Evolutionary conservation across 345 rosid genomes (phyloP), one percentile per base, ranked within the genome.

Genomic region (Diplotaxis tenuifolia): DNA sequence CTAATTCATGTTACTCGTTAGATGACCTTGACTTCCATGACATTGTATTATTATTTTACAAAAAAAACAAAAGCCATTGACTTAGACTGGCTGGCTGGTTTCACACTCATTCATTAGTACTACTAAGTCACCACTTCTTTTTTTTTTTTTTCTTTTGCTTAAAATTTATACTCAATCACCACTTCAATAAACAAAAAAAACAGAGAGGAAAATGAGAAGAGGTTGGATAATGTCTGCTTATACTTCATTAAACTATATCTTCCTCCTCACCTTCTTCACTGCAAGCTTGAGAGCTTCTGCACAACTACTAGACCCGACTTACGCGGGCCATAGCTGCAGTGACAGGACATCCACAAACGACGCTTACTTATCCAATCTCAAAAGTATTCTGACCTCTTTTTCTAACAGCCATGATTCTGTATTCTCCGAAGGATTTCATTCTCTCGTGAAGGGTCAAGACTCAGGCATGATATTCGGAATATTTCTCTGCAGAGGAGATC

Each of bases 401-500:
- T 85, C 29, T 2, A 3, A 62, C 3, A 47, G 75, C 29, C 27
- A 16, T 54, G 27, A 63, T 54, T 16, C 22, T 19, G 15, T 47
- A 6, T 47, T 47, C 21, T 15, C 21, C 10, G 11, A 15, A 21
- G 54, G 54, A 47, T 47, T 7, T 47, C 6, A 47, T 16, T 15
- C 2, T 16, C 54, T 47, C 54, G 54, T 7, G n/a, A 15, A 18
- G 6, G 88, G 86, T 21, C 62, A 65, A 16, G 29, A n/a, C n/a
- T 3, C 49, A 0, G 57, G 77, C 49, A 28, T 1, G 10, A 71
- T 71, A n/a, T 77, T 63, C 15, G 83, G 85, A 7, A 62, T 77
- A 40, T 84, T 42, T 58, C 85, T 81, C 58, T 82, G 87, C 79
- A 71, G 32, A 1, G 84, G 84, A 0, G 68, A 81, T 29, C 29